phyloP scores from a whole-genome alignment of 768 basidiomycete species.

The Agaricus blazei region DNA sequence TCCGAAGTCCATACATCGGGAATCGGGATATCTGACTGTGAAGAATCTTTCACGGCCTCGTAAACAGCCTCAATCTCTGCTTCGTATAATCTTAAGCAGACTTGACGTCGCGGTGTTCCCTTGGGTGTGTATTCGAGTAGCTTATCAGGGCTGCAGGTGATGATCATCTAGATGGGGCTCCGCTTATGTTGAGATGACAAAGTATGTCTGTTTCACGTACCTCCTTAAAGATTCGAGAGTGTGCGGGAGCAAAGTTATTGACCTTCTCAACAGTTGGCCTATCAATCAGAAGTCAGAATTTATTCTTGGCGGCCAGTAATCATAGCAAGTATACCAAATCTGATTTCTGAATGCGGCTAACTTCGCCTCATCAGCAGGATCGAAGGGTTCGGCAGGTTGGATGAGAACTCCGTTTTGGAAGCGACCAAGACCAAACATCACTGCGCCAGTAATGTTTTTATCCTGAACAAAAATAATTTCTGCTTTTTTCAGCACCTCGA shows the following conservation, averaged over 20 bases:
- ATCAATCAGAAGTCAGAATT: not conserved
- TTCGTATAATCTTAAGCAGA: constrained; percentile 31
- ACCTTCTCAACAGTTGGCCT: constrained; percentile 36
- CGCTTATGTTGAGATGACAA: not conserved
- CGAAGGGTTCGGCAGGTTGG: constrained; percentile 28
- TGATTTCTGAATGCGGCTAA: constrained; percentile 26
- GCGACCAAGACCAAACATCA: constrained; percentile 38
- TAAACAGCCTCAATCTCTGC: constrained; percentile 35
- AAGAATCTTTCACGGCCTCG: constrained; percentile 23
- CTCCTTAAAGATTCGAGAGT: constrained; percentile 43
- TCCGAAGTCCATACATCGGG: constrained; percentile 21
- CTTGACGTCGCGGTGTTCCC: constrained; percentile 29
- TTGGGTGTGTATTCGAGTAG: constrained; percentile 25
- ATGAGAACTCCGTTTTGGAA: constrained; percentile 37
- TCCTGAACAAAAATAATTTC: constrained; percentile 27
- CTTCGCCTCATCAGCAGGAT: constrained; percentile 21
- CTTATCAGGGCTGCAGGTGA: constrained; percentile 29
- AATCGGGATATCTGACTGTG: constrained; percentile 19
- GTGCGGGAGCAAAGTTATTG: constrained; percentile 21
- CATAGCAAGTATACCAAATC: not conserved
- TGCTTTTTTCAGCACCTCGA: not conserved
- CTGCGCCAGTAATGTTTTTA: constrained; percentile 22
- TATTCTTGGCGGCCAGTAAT: not conserved
- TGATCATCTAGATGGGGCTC: constrained; percentile 31
- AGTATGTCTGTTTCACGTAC: constrained; percentile 14